Conservation (phyloP, 2,329 filamentous ascomycete species). For the Monosporascus sp. region DNA sequence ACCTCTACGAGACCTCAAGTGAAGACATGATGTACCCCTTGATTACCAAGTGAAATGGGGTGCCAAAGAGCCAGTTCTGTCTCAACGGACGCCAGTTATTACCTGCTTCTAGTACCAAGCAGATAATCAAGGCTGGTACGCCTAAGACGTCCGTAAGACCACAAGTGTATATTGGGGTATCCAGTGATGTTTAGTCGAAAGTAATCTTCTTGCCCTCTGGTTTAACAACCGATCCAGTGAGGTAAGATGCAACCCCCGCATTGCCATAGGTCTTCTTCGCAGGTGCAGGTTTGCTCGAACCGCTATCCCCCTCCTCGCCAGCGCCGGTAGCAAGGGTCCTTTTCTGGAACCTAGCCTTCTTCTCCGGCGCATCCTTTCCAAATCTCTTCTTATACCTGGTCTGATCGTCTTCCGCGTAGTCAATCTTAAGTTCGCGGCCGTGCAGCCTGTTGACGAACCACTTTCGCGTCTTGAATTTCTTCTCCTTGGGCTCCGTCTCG, state of each 20-base stretch:
- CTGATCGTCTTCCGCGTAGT: conserved; percentile 89
- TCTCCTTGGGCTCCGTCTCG: conserved; percentile 40
- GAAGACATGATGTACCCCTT: no score
- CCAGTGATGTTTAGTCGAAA: conserved; percentile 56
- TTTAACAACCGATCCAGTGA: conserved; percentile 75
- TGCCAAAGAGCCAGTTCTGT: no score
- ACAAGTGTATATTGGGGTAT: neutral
- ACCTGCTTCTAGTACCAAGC: no score
- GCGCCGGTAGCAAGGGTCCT: conserved; percentile 17
- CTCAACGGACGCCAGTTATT: no score
- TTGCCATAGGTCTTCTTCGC: conserved; percentile 36
- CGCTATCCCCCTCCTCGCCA: conserved; percentile 12
- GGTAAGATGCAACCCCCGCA: conserved; percentile 48
- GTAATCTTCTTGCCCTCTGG: conserved; percentile 74
- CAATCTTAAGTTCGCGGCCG: conserved; percentile 76
- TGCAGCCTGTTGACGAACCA: conserved; percentile 84
- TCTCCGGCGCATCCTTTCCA: conserved; percentile 60
- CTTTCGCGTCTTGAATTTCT: conserved; percentile 56
- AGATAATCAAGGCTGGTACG: no score
- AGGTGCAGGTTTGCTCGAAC: conserved; percentile 24
- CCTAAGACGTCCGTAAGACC: no score
- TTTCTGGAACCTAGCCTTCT: conserved; percentile 15
- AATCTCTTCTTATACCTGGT: conserved; percentile 91
- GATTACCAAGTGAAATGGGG: no score
- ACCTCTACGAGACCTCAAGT: no score